A percentile compares a stretch with the other conserved stretches of the same genome.
These are phyloP conservation scores for Perkinsus chesapeaki DNA, from an alignment of 169 alveolate species.

Conservation along the genomic window DNA sequence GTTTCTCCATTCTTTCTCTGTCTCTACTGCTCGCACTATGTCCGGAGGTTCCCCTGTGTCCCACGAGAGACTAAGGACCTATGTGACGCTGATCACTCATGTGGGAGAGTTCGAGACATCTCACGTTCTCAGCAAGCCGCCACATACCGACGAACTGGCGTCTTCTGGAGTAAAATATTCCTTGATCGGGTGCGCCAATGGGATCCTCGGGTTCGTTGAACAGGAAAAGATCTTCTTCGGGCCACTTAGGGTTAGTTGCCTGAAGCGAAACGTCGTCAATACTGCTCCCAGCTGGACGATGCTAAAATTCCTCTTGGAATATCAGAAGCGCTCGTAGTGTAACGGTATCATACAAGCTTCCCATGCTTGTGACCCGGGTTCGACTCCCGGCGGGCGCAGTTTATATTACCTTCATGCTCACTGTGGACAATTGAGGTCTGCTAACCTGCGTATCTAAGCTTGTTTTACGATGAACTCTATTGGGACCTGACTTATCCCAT, in stretches of 20 bases:
- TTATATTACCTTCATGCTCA: not conserved
- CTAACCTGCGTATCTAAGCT: not conserved
- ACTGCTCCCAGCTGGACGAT: too few relatives aligned
- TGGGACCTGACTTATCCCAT: not conserved
- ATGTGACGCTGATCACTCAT: not conserved
- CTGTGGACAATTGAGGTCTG: not conserved
- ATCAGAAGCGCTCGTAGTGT: not conserved
- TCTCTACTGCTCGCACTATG: not conserved
- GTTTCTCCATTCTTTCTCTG: not conserved
- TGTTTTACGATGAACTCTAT: not conserved
- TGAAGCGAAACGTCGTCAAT: too few relatives aligned
- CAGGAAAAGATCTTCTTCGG: not conserved
- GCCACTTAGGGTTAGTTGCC: not conserved
- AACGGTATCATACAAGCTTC: constrained; percentile 3
- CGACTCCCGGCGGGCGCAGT: constrained; percentile 9
- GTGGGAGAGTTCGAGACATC: not conserved
- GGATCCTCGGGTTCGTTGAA: not conserved
- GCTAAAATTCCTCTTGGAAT: too few relatives aligned
- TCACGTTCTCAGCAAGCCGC: not conserved
- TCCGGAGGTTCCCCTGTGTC: not conserved
- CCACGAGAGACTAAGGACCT: not conserved
- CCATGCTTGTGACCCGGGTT: constrained; percentile 4
- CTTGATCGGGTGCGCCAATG: not conserved
- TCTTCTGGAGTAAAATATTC: not conserved
- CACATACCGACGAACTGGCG: not conserved